Conservation (phyloP, 345 rosid genomes). For the Eucalyptus globulus region DNA sequence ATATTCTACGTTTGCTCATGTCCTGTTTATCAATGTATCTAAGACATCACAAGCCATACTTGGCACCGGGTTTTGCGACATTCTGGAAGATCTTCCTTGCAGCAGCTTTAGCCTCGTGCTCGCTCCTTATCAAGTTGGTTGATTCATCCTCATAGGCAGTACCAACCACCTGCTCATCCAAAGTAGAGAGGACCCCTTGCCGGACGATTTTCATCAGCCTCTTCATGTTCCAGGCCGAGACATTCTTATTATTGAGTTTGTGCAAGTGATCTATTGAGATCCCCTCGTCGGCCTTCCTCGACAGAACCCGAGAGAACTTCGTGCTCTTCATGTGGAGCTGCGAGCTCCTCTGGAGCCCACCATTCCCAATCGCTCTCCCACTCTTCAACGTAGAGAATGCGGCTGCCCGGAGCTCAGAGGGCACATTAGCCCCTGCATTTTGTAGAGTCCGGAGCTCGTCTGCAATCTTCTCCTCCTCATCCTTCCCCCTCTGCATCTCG, state of each 20-base stretch:
- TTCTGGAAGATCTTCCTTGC: conserved; percentile 82
- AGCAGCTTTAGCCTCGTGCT: conserved; percentile 75
- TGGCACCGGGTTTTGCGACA: conserved; percentile 44
- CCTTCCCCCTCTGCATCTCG: conserved; percentile 32
- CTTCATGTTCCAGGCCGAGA: conserved; percentile 99
- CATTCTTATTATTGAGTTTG: conserved; percentile 55
- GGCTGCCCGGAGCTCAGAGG: conserved; percentile 44
- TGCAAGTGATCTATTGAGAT: conserved; percentile 60
- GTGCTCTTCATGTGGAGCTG: neutral
- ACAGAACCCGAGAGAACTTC: conserved; percentile 10
- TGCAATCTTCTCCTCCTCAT: conserved; percentile 34
- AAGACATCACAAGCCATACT: conserved; percentile 11
- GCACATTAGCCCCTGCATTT: conserved; percentile 47
- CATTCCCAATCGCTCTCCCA: neutral
- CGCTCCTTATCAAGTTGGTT: conserved; percentile 50
- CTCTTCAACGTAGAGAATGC: conserved; percentile 19
- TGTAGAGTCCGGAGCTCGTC: conserved; percentile 40
- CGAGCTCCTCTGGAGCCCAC: conserved; percentile 9
- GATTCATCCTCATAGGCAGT: conserved; percentile 39
- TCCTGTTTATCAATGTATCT: neutral
- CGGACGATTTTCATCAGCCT: conserved; percentile 79
- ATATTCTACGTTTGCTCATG: neutral
- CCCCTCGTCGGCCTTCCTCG: conserved; percentile 14
- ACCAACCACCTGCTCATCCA: conserved; percentile 65
- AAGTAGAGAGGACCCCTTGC: conserved; percentile 55